phyloP scores from a whole-genome alignment of 31 red algal species.

The Porphyra umbilicalis region DNA sequence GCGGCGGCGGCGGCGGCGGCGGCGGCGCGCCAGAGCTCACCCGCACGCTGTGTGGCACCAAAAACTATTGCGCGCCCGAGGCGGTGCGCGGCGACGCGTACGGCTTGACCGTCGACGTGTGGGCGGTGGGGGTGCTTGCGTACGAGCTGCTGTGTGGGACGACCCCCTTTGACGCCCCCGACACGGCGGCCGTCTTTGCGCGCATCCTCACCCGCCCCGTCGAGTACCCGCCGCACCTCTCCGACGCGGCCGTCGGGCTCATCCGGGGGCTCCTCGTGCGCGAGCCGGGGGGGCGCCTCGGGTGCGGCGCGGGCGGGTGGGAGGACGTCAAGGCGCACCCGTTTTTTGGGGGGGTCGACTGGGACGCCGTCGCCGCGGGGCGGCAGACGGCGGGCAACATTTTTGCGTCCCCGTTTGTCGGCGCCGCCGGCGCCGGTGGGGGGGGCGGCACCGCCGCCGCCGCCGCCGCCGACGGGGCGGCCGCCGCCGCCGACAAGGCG shows the following conservation, averaged over 20 bases:
- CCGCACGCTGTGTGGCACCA: conserved; percentile 14
- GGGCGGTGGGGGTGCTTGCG: conserved; percentile 26
- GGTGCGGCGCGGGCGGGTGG: background rate
- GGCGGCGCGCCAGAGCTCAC: background rate
- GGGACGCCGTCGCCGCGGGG: background rate
- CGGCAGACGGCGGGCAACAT: background rate
- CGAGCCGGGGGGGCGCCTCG: background rate
- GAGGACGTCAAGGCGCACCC: conserved; percentile 30
- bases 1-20: background rate
- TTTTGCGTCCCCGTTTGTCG: too few relatives aligned
- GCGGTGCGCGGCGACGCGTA: conserved; percentile 8
- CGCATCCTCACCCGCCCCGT: background rate
- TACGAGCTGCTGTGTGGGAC: background rate
- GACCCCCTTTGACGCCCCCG: conserved; percentile 1
- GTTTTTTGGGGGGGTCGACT: conserved; percentile 14
- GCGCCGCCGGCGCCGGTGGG: background rate
- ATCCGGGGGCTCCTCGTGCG: background rate
- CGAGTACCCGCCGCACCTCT: background rate
- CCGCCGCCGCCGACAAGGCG: background rate
- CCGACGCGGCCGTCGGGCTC: background rate
- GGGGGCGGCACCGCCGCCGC: background rate
- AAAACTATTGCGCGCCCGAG: conserved; percentile 30
- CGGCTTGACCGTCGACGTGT: conserved; percentile 20
- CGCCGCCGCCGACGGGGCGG: background rate
- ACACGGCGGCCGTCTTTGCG: background rate